These are phyloP conservation scores for Osmanthus fragrans DNA, from an alignment of 257 asterid species.

Conservation along the genomic window DNA sequence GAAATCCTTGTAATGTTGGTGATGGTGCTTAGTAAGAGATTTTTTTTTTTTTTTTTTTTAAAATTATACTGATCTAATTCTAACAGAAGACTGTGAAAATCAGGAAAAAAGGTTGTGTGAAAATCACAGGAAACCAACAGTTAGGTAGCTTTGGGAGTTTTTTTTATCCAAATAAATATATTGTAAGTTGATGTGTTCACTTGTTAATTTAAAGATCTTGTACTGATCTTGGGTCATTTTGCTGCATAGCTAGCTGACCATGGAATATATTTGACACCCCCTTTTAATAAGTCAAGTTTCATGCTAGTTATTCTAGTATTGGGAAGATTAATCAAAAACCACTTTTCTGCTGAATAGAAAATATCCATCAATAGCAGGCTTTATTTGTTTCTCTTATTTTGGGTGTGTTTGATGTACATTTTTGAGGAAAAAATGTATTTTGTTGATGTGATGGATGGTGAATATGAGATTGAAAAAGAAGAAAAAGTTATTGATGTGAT, in stretches of 20 bases:
- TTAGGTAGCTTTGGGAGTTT: not conserved
- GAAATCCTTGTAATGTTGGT: not conserved
- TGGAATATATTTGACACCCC: not conserved
- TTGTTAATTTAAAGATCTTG: not conserved
- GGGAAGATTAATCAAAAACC: not conserved
- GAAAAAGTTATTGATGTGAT: too few relatives aligned
- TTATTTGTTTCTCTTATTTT: not conserved
- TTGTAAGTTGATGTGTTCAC: not conserved
- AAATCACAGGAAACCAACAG: not conserved
- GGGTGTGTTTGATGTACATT: too few relatives aligned
- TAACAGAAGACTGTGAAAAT: not conserved
- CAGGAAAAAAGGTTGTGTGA: not conserved
- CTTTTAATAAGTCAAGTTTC: not conserved
- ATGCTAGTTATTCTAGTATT: not conserved
- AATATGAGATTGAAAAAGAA: too few relatives aligned
- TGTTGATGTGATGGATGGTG: too few relatives aligned
- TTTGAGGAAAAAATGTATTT: too few relatives aligned
- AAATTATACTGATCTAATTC: not conserved
- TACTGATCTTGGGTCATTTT: not conserved
- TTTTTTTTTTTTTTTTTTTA: too few relatives aligned
- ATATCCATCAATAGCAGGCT: not conserved
- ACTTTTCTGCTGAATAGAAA: not conserved
- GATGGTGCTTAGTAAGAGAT: not conserved
- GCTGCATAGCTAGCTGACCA: not conserved
- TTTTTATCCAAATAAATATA: conserved; percentile 2